Evolutionary conservation across 352 stramenopile genomes (phyloP).

Genomic region (Phytophthora hibernalis): DNA sequence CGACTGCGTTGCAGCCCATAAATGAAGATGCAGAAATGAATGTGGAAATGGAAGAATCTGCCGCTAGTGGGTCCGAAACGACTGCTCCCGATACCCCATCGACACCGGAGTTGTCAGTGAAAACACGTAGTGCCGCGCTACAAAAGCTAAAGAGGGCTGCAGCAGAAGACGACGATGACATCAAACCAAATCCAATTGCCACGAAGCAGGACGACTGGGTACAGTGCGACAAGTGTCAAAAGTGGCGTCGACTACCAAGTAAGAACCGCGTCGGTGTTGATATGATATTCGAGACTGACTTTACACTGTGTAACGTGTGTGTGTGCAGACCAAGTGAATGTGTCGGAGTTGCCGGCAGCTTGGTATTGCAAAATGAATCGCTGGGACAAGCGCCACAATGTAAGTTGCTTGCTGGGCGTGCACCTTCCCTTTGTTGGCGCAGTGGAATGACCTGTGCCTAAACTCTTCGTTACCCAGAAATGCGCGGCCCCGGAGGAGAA

Average conservation of each 20-base stretch:
- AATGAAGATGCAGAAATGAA: constrained; percentile 18
- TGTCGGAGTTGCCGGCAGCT: constrained; percentile 70
- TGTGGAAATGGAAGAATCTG: not conserved
- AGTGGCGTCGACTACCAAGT: constrained; percentile 86
- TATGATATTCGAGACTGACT: not conserved
- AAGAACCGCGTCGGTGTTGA: constrained; percentile 18
- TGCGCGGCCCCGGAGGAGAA: constrained; percentile 76
- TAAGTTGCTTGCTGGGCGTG: constrained; percentile 31
- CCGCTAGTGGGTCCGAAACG: constrained; percentile 24
- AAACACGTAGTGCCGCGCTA: constrained; percentile 60
- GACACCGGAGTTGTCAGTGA: constrained; percentile 50
- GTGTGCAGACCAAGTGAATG: constrained; percentile 77
- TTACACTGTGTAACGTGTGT: not conserved
- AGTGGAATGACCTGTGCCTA: not conserved
- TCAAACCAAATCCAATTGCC: constrained; percentile 53
- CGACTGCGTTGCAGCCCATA: not conserved
- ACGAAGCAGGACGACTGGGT: constrained; percentile 89
- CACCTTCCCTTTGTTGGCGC: not conserved
- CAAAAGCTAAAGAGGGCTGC: constrained; percentile 59
- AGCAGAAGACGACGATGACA: constrained; percentile 49
- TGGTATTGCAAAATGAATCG: constrained; percentile 92
- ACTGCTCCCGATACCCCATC: constrained; percentile 6
- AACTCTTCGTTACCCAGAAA: constrained; percentile 52
- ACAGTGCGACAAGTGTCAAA: constrained; percentile 88
- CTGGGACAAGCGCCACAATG: constrained; percentile 83